Evolutionary conservation across 2,329 filamentous ascomycete genomes (phyloP), one percentile per base, ranked within the genome.

Genomic region (Phoma sp.): DNA sequence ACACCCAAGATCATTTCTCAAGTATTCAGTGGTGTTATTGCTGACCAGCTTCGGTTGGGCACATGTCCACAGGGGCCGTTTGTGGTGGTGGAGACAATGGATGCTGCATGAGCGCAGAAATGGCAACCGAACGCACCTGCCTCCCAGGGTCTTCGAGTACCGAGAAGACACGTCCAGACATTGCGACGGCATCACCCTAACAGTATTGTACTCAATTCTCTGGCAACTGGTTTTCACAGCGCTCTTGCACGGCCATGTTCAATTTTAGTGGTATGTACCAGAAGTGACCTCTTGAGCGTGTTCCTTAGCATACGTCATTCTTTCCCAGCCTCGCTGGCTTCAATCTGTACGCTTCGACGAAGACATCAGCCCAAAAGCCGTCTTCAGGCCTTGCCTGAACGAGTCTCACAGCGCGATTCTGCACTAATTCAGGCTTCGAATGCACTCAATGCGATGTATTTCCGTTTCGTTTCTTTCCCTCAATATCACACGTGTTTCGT

Each of bases 241-340:
- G 14, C 44, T 33, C 30, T 30, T 46, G 45, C 44, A 41, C 61
- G 38, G 55, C 23, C 52, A 74, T 75, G 72, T 74, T 74, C 66
- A 71, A 64, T 55, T 72, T 74, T 57, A 72, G 68, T 60, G 68
- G 72, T 75, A 66, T 59, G 72, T 73, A 46, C 44, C 29, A 32
- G 36, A 39, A 45, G 43, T 23, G 44, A 38, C 32, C 40, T 37
- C 25, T 48, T 33, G n/a, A 14, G 14, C 44, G 42, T 35, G 35
- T 47, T 11, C 24, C 33, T 43, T 37, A 24, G 33, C 29, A 29
- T 50, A 56, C 53, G 53, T 56, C 53, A 51, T 51, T 46, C 24
- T 44, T 18, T 23, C 35, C 39, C 36, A 29, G 25, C 35, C 39
- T 48, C 27, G 4, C 22, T 36, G 51, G 45, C 36, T 54, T 18